These are phyloP conservation scores for Malus hybrid DNA, from an alignment of 331 rosid genomes.

Conservation along the genomic window DNA sequence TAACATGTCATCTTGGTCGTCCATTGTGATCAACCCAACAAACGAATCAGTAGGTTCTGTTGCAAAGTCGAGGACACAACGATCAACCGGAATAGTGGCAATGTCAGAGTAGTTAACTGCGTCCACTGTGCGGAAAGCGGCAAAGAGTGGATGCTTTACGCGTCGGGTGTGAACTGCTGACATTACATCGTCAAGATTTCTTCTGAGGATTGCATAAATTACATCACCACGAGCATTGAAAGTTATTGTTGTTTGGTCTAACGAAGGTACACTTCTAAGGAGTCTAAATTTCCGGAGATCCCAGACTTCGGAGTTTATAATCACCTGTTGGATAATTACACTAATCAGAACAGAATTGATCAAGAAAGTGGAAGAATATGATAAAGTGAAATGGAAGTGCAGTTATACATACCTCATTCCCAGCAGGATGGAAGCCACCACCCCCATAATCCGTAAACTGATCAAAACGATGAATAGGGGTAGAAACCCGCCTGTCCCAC, in stretches of 20 bases:
- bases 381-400: neutral
- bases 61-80: slow-evolving; percentile 96
- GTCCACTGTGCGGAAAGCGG: slow-evolving; percentile 94
- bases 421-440: slow-evolving; percentile 99
- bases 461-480: slow-evolving; percentile 86
- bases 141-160: slow-evolving; percentile 68
- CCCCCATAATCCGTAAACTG: slow-evolving; percentile 98
- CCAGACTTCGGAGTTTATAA: slow-evolving; percentile 98
- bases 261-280: slow-evolving; percentile 86
- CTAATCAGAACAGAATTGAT: neutral
- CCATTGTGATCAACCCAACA: slow-evolving; percentile 90
- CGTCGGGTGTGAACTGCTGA: slow-evolving; percentile 86
- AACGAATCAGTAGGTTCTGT: slow-evolving; percentile 87
- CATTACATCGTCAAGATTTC: slow-evolving; percentile 93
- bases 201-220: slow-evolving; percentile 82
- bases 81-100: slow-evolving; percentile 84
- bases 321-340: slow-evolving; percentile 43
- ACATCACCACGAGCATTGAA: slow-evolving; percentile 93
- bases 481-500: slow-evolving; percentile 78
- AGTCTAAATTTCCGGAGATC: slow-evolving; percentile 89
- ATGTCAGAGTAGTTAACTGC: slow-evolving; percentile 96
- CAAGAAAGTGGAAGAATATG: neutral
- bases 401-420: slow-evolving; percentile 77
- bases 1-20: slow-evolving; percentile 89
- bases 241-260: slow-evolving; percentile 84